Evolutionary conservation across 1,139 yeast species (phyloP).

Genomic region (Suhomyces taliae): DNA sequence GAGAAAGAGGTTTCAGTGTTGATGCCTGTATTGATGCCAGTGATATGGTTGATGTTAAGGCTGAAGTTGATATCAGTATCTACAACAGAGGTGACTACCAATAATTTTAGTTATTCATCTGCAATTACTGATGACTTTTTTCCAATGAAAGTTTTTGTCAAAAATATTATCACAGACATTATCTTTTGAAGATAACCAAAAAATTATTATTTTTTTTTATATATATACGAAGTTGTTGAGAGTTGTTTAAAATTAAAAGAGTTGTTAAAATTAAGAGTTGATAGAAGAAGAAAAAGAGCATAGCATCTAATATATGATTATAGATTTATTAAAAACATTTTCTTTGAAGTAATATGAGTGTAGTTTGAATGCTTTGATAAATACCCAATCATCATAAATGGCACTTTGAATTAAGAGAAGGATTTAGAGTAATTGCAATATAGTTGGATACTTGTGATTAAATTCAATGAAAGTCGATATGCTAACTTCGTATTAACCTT

Average conservation of each 20-base stretch:
- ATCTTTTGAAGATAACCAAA: not conserved
- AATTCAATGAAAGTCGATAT: no score
- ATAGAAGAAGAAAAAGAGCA: not conserved
- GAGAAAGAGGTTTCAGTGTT: slow-evolving; percentile 39
- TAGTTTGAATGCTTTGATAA: no score
- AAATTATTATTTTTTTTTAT: no score
- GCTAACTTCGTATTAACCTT: no score
- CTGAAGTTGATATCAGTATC: slow-evolving; percentile 88
- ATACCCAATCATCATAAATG: no score
- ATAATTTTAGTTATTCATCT: slow-evolving; percentile 1
- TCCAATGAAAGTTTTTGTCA: no score
- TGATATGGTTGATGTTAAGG: slow-evolving; percentile 66
- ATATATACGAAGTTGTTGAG: not conserved
- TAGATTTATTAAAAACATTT: not conserved
- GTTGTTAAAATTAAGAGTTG: not conserved
- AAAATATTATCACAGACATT: no score
- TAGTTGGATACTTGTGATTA: no score
- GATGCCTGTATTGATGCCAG: slow-evolving; percentile 49
- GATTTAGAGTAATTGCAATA: no score
- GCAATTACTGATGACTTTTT: not conserved
- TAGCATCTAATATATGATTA: not conserved
- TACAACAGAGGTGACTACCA: slow-evolving; percentile 82
- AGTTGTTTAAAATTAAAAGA: not conserved
- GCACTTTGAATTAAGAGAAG: no score
- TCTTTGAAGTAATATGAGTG: not conserved